These are phyloP conservation scores for Talaromyces sp. DNA, from an alignment of 2,329 filamentous ascomycete genomes.

Conservation along the genomic window DNA sequence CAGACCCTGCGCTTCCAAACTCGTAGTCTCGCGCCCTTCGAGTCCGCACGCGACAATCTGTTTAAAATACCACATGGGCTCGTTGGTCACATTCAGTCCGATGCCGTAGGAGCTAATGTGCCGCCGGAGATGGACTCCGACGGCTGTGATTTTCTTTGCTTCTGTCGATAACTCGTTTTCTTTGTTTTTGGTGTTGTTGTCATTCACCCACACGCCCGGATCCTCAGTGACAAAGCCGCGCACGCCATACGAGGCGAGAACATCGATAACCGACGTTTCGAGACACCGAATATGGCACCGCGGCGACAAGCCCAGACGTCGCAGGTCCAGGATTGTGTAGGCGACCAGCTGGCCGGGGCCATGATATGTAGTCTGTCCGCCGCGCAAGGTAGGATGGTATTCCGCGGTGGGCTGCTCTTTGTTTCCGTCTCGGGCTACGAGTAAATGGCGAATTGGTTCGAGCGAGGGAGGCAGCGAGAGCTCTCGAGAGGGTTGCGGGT, in stretches of 20 bases:
- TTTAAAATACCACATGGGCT: conserved; percentile 61
- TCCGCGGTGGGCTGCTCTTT: conserved; percentile 45
- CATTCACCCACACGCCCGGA: conserved; percentile 74
- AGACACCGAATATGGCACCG: conserved; percentile 73
- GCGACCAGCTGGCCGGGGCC: conserved; percentile 87
- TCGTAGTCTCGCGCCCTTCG: conserved; percentile 74
- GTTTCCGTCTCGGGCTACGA: conserved; percentile 5
- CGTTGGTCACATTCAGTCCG: conserved; percentile 55
- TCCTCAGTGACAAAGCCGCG: conserved; percentile 63
- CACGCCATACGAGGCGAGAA: conserved; percentile 59
- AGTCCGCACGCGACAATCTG: conserved; percentile 90
- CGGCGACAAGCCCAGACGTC: conserved; percentile 62
- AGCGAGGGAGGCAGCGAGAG: conserved; percentile 34
- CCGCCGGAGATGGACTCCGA: conserved; percentile 85
- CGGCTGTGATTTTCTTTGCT: conserved; percentile 71
- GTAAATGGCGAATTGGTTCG: conserved; percentile 34
- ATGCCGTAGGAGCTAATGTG: conserved; percentile 82
- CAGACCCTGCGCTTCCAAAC: conserved; percentile 54
- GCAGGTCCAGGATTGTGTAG: conserved; percentile 87
- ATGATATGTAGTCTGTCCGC: conserved; percentile 91
- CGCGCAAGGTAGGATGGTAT: conserved; percentile 70
- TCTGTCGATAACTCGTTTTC: neutral
- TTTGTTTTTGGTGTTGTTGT: conserved; percentile 4
- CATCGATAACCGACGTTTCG: conserved; percentile 68
- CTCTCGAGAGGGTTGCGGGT: conserved; percentile 26